Evolutionary conservation across 2,329 filamentous ascomycete species (phyloP), one percentile per base, ranked within the genome.

Genomic region (Ophiostoma tasmaniense): DNA sequence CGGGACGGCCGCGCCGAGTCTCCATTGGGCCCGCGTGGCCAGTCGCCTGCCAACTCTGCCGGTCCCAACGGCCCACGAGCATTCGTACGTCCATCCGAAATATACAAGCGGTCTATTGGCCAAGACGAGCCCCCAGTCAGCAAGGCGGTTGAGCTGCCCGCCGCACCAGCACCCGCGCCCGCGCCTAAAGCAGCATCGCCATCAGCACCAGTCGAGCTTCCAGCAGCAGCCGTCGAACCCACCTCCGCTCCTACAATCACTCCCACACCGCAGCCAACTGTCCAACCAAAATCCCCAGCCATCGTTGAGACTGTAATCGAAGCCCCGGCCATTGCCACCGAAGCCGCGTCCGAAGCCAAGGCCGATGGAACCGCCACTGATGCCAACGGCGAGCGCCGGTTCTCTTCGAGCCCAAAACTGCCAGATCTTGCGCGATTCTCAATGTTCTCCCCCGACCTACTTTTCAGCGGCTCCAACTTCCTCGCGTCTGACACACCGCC

Each of bases 61-160:
- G 64, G 45, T 7, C 67, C 67, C 42, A 59, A 61, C 14, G 68
- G 52, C 5, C 68, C 88, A 73, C 76, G 85, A 0, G 78, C 86
- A 0, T 88, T 94, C 73, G 83, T 92, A 69, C 84, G 90, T 50
- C 90, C 92, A 1, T 85, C 89, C 14, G 91, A 96, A 73, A 89
- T 93, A 59, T 93, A 94, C 76, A 89, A 85, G 74, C 86, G 89
- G 6, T 82, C 89, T 76, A 39, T 64, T 33, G 37, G 35, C 28
- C 13, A 37, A 2, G 50, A 59, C 13, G 70, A 70, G 45, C 62
- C 45, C 3, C 33, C 28, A 25, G 52, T 4, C 20, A 7, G 11
- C n/a, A 64, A 45, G 35, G 14, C 55, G 11, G 14, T 2, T 1
- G 69, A 70, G 6, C 62, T 17, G 68, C 42, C 68, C 10, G 35